Conservation (phyloP, 2,329 filamentous ascomycete species). For the Neoarthrinium moseri region DNA sequence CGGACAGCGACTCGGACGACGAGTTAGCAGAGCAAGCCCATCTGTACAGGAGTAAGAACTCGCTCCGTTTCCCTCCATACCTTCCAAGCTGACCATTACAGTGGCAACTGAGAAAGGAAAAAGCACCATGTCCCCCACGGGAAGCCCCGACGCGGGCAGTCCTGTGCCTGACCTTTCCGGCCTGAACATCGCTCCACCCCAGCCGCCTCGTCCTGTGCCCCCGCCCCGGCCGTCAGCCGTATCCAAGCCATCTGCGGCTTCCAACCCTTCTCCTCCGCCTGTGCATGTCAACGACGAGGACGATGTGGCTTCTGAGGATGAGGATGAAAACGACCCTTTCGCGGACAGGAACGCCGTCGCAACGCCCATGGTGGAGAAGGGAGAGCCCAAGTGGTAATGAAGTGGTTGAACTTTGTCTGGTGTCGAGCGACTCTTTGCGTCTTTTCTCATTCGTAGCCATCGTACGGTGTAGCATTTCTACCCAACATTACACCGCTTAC, state of each 20-base stretch:
- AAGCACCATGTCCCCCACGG: slow-evolving; percentile 42
- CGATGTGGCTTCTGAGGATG: slow-evolving; percentile 55
- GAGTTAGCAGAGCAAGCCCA: slow-evolving; percentile 67
- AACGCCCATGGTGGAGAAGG: slow-evolving; percentile 37
- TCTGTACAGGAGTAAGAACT: slow-evolving; percentile 55
- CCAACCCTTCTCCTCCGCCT: slow-evolving; percentile 40
- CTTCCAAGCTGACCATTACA: slow-evolving; percentile 30
- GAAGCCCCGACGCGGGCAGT: slow-evolving; percentile 24
- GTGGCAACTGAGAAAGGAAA: slow-evolving; percentile 54
- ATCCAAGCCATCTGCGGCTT: slow-evolving; percentile 50
- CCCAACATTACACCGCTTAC: no score
- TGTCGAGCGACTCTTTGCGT: no score
- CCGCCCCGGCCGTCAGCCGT: slow-evolving; percentile 46
- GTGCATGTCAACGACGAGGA: slow-evolving; percentile 54
- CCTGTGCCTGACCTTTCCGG: slow-evolving; percentile 40
- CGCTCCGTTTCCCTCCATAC: not conserved
- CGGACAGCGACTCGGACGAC: slow-evolving; percentile 69
- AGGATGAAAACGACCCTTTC: slow-evolving; percentile 86
- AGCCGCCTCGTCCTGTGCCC: slow-evolving; percentile 39
- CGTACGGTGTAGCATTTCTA: no score
- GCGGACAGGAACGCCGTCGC: slow-evolving; percentile 73
- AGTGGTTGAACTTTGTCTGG: no score
- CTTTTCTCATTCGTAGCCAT: no score
- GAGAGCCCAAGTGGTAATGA: slow-evolving; percentile 32
- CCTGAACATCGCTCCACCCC: slow-evolving; percentile 38